phyloP scores from a whole-genome alignment of 139 green algal species.

The Diplosphaera chodatii region DNA sequence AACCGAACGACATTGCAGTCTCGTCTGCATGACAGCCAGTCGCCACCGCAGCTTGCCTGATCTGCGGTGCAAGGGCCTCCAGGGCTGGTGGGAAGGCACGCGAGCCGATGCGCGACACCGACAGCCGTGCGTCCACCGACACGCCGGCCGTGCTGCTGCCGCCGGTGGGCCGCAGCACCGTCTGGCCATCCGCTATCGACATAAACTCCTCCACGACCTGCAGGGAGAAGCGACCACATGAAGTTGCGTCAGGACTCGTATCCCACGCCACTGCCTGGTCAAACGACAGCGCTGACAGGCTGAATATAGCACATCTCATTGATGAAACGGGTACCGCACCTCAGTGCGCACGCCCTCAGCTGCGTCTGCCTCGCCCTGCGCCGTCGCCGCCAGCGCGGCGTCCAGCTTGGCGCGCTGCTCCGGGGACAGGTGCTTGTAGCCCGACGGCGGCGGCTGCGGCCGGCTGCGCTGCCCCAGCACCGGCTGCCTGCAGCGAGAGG shows the following conservation, averaged over 20 bases:
- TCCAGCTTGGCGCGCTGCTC: conserved; percentile 69
- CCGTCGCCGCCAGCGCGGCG: conserved; percentile 27
- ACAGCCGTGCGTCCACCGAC: conserved; percentile 45
- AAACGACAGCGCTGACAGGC: too few relatives aligned
- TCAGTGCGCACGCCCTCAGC: conserved; percentile 21
- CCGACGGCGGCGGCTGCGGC: conserved; percentile 6
- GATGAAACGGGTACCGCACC: conserved; percentile 3
- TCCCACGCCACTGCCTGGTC: too few relatives aligned
- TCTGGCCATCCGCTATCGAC: conserved; percentile 83
- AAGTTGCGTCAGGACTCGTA: too few relatives aligned
- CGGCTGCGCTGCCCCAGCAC: conserved; percentile 14
- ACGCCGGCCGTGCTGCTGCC: not conserved
- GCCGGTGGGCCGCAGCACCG: conserved; percentile 29
- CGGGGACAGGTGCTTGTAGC: conserved; percentile 61
- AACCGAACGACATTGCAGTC: too few relatives aligned
- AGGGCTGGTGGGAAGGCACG: conserved; percentile 61
- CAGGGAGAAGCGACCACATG: too few relatives aligned
- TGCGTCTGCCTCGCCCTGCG: not conserved
- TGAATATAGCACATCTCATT: too few relatives aligned
- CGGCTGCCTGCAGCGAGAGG: conserved; percentile 9
- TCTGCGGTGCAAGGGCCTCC: conserved; percentile 50
- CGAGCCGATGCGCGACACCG: conserved; percentile 68
- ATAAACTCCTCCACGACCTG: conserved; percentile 89
- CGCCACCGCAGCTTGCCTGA: too few relatives aligned
- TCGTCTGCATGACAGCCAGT: too few relatives aligned